Conservation (phyloP, 2,329 filamentous ascomycete species). For the Rasamsonia emersonii region DNA sequence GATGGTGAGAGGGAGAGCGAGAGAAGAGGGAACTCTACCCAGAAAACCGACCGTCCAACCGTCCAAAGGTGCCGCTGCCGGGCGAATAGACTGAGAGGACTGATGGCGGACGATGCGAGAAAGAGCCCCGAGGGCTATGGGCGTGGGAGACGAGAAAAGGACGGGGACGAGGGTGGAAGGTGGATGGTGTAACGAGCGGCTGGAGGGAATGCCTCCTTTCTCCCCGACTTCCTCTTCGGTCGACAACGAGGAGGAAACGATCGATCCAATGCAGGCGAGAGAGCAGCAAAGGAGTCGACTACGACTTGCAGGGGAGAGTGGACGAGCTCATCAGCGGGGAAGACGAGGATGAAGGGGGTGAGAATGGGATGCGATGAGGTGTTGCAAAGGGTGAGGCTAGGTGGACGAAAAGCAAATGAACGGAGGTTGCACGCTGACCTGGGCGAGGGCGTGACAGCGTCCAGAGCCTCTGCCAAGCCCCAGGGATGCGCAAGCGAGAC, state of each 20-base stretch:
- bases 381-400: slow-evolving; percentile 11
- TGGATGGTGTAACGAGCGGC: slow-evolving; percentile 29
- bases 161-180: too few species aligned
- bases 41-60: background rate
- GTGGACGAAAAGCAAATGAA: slow-evolving; percentile 11
- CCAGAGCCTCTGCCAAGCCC: too few species aligned
- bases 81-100: background rate
- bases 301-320: slow-evolving; percentile 17
- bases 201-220: slow-evolving; percentile 35
- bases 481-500: too few species aligned
- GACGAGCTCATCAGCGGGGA: slow-evolving; percentile 23
- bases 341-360: slow-evolving; percentile 5
- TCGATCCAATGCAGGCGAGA: slow-evolving; percentile 20
- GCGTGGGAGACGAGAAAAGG: too few species aligned
- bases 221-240: slow-evolving; percentile 23
- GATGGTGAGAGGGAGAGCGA: too few species aligned
- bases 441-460: too few species aligned
- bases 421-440: too few species aligned
- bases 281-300: slow-evolving; percentile 14
- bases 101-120: slow-evolving; percentile 7
- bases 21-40: background rate
- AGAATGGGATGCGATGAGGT: slow-evolving; percentile 18
- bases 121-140: too few species aligned
- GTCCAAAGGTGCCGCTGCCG: background rate
- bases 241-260: slow-evolving; percentile 18